Evolutionary conservation across 768 basidiomycete species (phyloP), one percentile per base, ranked within the genome.

Genomic region (Kwoniella heveanensis): DNA sequence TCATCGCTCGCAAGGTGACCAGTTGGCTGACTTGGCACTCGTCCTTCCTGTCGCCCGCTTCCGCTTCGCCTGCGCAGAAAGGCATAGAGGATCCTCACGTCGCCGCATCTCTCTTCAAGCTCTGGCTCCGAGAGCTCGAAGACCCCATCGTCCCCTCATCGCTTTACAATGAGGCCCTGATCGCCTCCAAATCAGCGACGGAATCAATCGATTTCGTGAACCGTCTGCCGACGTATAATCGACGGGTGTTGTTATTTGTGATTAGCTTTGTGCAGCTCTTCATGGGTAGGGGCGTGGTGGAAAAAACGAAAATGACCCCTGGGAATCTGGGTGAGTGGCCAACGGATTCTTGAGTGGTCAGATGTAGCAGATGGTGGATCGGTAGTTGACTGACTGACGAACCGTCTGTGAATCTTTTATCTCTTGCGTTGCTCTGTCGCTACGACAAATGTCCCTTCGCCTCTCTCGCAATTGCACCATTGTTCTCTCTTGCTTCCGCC

Each of bases 71-170:
- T 27, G 26, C n/a, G 12, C 62, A 79, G 73, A 70, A 67, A 9
- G 80, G 88, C 32, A 87, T 95, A 48, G 90, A 92, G 66, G 93
- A 96, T 74, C 91, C 93, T 0, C 88, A 93, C 71, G 88, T 94
- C 52, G 87, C 91, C 1, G 90, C 92, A 8, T 92, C 91, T 1
- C 83, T 95, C 44, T 85, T 95, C 80, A 96, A 97, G 81, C 84
- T 94, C 7, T 97, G 92, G 92, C 83, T 96, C 21, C 86, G 94
- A 49, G 94, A 97, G 77, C 85, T 97, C 24, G 85, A 88, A 69
- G 90, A 93, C 65, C 94, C 94, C n/a, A 84, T 96, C 48, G 86
- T 97, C 15, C 94, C 94, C 7, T 86, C 90, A 64, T 89, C 91
- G 79, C 82, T 91, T 83, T 97, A 95, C 83, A 91, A 95, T 74